Conservation (phyloP, 2,329 filamentous ascomycete species). For the Microsporum ferrugineum region DNA sequence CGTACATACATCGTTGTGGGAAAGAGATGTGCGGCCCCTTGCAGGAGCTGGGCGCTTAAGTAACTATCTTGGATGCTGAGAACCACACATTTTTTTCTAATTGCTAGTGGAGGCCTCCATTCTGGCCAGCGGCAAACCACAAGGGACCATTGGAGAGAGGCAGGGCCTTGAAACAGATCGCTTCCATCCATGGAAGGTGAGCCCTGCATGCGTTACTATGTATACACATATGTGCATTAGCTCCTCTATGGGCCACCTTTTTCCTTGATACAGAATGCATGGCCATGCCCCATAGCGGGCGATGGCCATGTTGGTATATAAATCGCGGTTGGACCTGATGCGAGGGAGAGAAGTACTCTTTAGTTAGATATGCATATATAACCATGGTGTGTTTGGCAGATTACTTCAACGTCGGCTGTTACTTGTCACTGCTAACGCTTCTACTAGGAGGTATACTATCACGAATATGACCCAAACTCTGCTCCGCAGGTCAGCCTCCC, state of each 20-base stretch:
- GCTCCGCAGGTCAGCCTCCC: background rate
- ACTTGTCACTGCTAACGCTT: background rate
- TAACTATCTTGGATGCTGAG: no score
- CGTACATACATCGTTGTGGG: no score
- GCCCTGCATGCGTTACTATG: background rate
- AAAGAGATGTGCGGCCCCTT: no score
- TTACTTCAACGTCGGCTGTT: background rate
- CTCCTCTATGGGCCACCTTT: background rate
- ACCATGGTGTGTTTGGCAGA: background rate
- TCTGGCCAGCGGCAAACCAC: background rate
- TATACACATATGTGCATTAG: background rate
- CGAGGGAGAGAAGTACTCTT: background rate
- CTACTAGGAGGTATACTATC: background rate
- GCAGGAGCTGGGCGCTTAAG: no score
- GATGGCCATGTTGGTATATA: background rate
- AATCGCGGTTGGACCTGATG: background rate
- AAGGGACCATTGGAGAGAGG: background rate
- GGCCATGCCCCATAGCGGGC: background rate
- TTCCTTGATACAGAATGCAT: background rate
- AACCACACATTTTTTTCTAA: no score
- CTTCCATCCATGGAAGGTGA: background rate
- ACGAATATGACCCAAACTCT: background rate
- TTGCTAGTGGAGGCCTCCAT: background rate
- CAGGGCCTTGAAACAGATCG: background rate
- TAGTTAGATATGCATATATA: background rate